Evolutionary conservation across 1,284 basidiomycete species (phyloP).

Genomic region (Apiotrichum mycotoxinovorans): DNA sequence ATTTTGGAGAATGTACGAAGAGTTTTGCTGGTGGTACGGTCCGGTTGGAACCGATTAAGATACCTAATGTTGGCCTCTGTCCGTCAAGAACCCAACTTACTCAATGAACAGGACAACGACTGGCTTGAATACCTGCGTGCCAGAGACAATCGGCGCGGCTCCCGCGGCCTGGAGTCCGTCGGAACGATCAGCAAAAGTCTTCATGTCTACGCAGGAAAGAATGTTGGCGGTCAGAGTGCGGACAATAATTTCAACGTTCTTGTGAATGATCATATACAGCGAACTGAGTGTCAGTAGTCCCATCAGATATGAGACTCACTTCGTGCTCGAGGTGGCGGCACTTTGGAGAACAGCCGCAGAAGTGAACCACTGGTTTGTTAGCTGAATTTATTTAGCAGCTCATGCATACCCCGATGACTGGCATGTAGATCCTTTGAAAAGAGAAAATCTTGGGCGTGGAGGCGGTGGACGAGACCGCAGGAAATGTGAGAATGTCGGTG

Average conservation of each 20-base stretch:
- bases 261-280: slow-evolving; percentile 57
- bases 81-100: slow-evolving; percentile 46
- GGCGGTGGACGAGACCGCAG: slow-evolving; percentile 52
- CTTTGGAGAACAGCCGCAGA: slow-evolving; percentile 63
- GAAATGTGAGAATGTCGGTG: slow-evolving; percentile 56
- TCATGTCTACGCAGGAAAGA: slow-evolving; percentile 46
- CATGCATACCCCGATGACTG: slow-evolving; percentile 56
- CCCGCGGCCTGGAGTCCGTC: background rate
- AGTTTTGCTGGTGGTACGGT: too few relatives aligned
- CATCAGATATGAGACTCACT: slow-evolving; percentile 64
- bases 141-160: slow-evolving; percentile 34
- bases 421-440: slow-evolving; percentile 61
- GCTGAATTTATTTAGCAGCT: too few relatives aligned
- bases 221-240: slow-evolving; percentile 54
- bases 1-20: slow-evolving; percentile 39
- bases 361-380: slow-evolving; percentile 56
- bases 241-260: slow-evolving; percentile 57
- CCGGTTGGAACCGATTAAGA: slow-evolving; percentile 60
- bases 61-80: slow-evolving; percentile 50
- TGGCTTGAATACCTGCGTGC: slow-evolving; percentile 54
- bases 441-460: slow-evolving; percentile 52
- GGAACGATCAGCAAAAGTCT: slow-evolving; percentile 52
- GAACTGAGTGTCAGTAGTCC: slow-evolving; percentile 59
- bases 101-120: slow-evolving; percentile 57
- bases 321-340: slow-evolving; percentile 57